A percentile compares a stretch with the other conserved stretches of the same genome.
Conservation (phyloP, 441 rosid species). For the Melastoma candidum region DNA sequence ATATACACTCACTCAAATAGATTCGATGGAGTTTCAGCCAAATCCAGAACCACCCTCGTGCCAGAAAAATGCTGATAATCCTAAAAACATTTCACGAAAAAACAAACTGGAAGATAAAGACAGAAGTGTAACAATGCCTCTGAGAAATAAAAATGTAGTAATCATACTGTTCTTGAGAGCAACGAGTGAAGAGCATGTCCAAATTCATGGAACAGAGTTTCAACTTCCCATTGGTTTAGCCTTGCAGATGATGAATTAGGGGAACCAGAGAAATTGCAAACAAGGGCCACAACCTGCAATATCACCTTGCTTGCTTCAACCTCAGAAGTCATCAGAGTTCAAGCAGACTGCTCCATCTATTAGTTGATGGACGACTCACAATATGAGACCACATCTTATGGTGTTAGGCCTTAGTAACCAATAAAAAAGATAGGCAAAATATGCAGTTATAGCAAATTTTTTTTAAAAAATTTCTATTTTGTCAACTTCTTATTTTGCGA, state of each 20-base stretch:
- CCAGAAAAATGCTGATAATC: constrained; percentile 96
- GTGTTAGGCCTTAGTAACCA: no score
- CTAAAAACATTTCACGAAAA: constrained; percentile 33
- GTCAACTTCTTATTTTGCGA: no score
- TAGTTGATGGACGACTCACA: background rate
- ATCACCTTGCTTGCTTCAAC: constrained; percentile 13
- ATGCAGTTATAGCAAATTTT: no score
- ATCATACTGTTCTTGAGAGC: constrained; percentile 81
- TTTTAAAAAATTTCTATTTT: no score
- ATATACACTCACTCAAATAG: constrained; percentile 77
- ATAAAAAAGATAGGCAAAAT: no score
- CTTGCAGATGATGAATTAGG: constrained; percentile 42
- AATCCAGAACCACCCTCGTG: constrained; percentile 86
- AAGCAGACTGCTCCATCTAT: background rate
- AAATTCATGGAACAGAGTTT: constrained; percentile 93
- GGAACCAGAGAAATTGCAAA: constrained; percentile 72
- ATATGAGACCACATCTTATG: no score
- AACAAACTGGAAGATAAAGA: background rate
- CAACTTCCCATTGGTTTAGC: constrained; percentile 85
- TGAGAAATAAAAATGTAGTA: constrained; percentile 1
- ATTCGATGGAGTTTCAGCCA: constrained; percentile 94
- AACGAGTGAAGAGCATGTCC: constrained; percentile 96
- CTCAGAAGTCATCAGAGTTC: constrained; percentile 1
- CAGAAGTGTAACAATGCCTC: background rate
- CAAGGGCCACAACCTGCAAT: constrained; percentile 78